A percentile compares a stretch with the other conserved stretches of the same genome.
These are phyloP conservation scores for Curvularia spicifera DNA, from an alignment of 2,329 filamentous ascomycete genomes.

Conservation along the genomic window DNA sequence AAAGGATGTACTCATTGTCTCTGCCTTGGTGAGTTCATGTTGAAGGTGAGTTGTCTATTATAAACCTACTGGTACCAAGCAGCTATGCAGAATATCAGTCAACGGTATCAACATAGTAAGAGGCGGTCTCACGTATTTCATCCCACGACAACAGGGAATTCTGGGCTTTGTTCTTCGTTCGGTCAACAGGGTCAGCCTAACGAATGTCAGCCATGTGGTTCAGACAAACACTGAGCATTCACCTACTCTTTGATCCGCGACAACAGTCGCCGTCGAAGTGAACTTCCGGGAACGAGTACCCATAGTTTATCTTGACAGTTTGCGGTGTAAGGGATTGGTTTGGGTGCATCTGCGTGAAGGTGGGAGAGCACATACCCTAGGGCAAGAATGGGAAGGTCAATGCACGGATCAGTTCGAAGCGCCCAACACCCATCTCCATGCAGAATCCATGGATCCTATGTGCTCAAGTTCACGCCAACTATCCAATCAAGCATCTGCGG, in stretches of 20 bases:
- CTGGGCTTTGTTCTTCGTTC: background rate
- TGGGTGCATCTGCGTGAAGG: background rate
- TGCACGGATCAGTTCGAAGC: slow-evolving; percentile 5
- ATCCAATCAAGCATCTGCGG: background rate
- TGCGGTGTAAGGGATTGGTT: background rate
- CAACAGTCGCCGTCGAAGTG: background rate
- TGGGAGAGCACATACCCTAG: background rate
- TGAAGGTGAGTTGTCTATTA: background rate
- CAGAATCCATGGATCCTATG: background rate
- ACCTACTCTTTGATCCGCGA: background rate
- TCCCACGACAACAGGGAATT: background rate
- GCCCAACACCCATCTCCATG: background rate
- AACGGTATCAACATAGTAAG: background rate
- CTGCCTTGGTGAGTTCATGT: background rate
- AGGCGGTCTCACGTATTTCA: background rate
- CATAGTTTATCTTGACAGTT: background rate
- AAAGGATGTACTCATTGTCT: slow-evolving; percentile 8
- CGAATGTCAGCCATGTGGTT: background rate
- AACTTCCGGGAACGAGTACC: background rate
- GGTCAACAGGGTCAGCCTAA: background rate
- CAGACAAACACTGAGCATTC: background rate
- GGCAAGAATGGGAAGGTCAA: background rate
- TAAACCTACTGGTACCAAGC: slow-evolving; percentile 5
- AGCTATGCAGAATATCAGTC: background rate
- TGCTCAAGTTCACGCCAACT: background rate